Conservation (phyloP, 2,329 filamentous ascomycete genomes). For the Monilinia aucupariae region DNA sequence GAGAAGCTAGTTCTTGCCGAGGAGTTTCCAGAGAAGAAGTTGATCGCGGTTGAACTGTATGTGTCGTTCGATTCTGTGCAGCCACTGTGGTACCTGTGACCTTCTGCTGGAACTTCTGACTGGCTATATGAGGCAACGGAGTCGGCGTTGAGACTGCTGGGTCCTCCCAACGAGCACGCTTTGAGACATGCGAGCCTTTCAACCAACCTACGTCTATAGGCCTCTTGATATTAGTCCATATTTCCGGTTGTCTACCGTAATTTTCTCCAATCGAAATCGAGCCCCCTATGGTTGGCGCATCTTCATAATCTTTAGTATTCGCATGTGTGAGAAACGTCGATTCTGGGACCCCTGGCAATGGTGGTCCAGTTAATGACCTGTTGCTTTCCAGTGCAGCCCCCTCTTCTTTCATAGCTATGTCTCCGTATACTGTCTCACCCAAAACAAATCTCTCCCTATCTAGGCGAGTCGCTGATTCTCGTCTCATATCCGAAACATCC, state of each 20-base stretch:
- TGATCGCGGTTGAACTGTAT: not conserved
- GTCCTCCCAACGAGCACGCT: conserved; percentile 31
- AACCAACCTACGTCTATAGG: conserved; percentile 29
- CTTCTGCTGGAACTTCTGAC: not conserved
- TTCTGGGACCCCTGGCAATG: not conserved
- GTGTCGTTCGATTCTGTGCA: not conserved
- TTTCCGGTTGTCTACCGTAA: not conserved
- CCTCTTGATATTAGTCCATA: conserved; percentile 22
- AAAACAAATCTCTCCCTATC: not conserved
- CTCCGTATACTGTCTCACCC: not conserved
- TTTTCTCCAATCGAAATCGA: not conserved
- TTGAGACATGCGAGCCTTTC: conserved; percentile 31
- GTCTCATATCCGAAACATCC: not conserved
- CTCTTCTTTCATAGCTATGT: not conserved
- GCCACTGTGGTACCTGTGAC: not conserved
- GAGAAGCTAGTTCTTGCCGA: not conserved
- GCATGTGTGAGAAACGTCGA: not conserved
- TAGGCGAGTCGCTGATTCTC: not conserved
- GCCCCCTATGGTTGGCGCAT: conserved; percentile 5
- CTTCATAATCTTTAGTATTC: not conserved
- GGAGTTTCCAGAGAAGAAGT: not conserved
- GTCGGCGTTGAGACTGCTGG: conserved; percentile 30
- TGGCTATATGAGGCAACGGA: conserved; percentile 19
- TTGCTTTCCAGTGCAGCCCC: not conserved
- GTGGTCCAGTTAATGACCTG: too few species aligned